phyloP scores from a whole-genome alignment of 495 filamentous ascomycete genomes.

The Rhypophila decipiens region DNA sequence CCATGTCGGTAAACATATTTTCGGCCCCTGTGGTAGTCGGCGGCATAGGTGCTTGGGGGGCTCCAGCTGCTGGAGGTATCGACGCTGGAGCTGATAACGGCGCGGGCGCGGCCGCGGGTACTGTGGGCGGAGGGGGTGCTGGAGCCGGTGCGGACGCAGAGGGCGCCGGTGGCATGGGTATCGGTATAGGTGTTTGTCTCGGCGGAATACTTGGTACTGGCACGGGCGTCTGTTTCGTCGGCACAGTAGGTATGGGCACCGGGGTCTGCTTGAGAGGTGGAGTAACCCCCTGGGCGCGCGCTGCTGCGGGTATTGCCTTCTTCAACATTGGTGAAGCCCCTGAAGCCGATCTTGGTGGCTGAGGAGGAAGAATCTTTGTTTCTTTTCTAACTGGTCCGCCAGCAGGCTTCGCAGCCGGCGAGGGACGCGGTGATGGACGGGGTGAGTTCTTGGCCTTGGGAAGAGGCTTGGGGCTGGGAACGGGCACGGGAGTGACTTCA shows the following conservation, averaged over 20 bases:
- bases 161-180: too few relatives aligned
- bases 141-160: neutral
- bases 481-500: slow-evolving; percentile 8
- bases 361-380: slow-evolving; percentile 26
- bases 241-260: neutral
- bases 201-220: too few relatives aligned
- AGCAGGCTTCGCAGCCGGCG: slow-evolving; percentile 7
- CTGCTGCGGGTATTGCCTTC: slow-evolving; percentile 7
- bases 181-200: too few relatives aligned
- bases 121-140: neutral
- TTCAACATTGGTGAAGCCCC: slow-evolving; percentile 1
- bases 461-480: slow-evolving; percentile 14
- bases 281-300: neutral
- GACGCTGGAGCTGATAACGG: slow-evolving; percentile 10
- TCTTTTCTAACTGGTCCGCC: slow-evolving; percentile 26
- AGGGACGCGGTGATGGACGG: slow-evolving; percentile 12
- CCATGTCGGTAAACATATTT: slow-evolving; percentile 38
- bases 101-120: slow-evolving; percentile 3
- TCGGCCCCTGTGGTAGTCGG: slow-evolving; percentile 9
- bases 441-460: slow-evolving; percentile 15
- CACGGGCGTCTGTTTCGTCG: neutral
- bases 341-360: slow-evolving; percentile 21
- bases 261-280: neutral
- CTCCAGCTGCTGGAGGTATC: slow-evolving; percentile 1
- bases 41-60: slow-evolving; percentile 5